A percentile compares a stretch with the other conserved stretches of the same genome.
Conservation (phyloP, 139 green algal species). For the Ettlia oleoabundans region DNA sequence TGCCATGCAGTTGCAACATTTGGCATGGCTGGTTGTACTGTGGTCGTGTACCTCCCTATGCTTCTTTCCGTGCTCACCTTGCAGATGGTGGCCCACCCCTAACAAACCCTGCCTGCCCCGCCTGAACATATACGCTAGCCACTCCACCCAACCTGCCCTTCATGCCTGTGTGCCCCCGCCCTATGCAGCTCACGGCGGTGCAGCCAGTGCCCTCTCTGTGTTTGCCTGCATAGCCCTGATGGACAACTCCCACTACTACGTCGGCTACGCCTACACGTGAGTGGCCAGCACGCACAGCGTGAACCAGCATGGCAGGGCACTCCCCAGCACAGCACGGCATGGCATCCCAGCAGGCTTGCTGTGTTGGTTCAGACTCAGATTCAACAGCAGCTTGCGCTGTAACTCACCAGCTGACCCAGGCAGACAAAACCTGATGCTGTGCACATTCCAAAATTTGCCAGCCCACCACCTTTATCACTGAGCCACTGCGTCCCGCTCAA, state of each 20-base stretch:
- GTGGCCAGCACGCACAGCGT: background rate
- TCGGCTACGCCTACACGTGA: background rate
- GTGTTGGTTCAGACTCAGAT: too few relatives aligned
- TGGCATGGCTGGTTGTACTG: too few relatives aligned
- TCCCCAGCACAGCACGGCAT: background rate
- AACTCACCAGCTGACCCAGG: too few relatives aligned
- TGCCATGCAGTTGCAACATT: too few relatives aligned
- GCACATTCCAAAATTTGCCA: too few relatives aligned
- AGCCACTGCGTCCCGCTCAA: background rate
- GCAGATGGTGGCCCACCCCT: too few relatives aligned
- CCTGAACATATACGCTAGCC: background rate
- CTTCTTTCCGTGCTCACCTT: too few relatives aligned
- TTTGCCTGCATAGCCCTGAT: background rate
- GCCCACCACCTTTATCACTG: background rate
- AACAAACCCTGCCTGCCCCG: background rate
- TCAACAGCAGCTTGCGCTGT: too few relatives aligned
- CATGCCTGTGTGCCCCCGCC: background rate
- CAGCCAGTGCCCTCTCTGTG: constrained; percentile 5
- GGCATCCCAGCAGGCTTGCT: too few relatives aligned
- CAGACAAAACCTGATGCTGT: too few relatives aligned
- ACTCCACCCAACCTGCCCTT: too few relatives aligned
- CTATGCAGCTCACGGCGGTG: background rate
- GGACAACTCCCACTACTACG: constrained; percentile 15
- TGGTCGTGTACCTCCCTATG: too few relatives aligned
- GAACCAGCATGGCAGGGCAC: background rate